phyloP scores from a whole-genome alignment of 2,329 filamentous ascomycete genomes.

The Chaetomiaceae sp. region DNA sequence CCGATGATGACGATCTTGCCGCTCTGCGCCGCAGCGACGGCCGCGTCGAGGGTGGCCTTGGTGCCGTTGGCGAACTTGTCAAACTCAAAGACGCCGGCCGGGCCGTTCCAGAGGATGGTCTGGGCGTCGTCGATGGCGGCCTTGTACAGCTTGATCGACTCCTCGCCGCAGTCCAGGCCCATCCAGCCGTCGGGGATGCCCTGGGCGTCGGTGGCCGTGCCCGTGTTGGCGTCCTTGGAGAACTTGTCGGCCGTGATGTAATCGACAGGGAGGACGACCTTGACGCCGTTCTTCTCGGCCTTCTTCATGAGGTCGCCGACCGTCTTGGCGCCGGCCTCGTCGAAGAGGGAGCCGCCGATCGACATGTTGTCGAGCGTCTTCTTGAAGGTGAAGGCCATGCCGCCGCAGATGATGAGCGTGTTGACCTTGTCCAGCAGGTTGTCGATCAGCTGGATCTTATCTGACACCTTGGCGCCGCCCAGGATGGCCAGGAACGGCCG shows the following conservation, averaged over 20 bases:
- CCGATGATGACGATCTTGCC: constrained; percentile 98
- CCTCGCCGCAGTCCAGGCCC: constrained; percentile 89
- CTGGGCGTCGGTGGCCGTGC: constrained; percentile 75
- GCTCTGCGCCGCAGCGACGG: constrained; percentile 70
- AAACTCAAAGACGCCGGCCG: constrained; percentile 95
- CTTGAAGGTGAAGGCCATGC: constrained; percentile 99
- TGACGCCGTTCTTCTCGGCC: constrained; percentile 93
- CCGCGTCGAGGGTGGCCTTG: constrained; percentile 85
- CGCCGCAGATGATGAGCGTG: constrained; percentile 93
- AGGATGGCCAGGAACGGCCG: constrained; percentile 98
- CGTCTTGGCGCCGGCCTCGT: constrained; percentile 89
- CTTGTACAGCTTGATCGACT: constrained; percentile 86
- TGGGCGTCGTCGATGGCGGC: constrained; percentile 79
- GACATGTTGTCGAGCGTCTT: constrained; percentile 89
- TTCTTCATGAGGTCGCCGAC: constrained; percentile 85
- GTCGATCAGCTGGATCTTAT: constrained; percentile 99
- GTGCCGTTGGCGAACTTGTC: constrained; percentile 90
- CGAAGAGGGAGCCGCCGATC: constrained; percentile 89
- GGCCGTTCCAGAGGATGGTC: constrained; percentile 99
- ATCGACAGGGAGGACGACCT: constrained; percentile 90
- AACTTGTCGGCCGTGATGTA: constrained; percentile 98
- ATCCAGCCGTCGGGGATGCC: constrained; percentile 97
- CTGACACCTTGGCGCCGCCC: constrained; percentile 94
- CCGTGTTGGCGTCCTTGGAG: constrained; percentile 72
- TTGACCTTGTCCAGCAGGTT: constrained; percentile 98